These are phyloP conservation scores for Cymbopogon flexuosus DNA, from an alignment of 202 grass and related monocot species.

Conservation along the genomic window DNA sequence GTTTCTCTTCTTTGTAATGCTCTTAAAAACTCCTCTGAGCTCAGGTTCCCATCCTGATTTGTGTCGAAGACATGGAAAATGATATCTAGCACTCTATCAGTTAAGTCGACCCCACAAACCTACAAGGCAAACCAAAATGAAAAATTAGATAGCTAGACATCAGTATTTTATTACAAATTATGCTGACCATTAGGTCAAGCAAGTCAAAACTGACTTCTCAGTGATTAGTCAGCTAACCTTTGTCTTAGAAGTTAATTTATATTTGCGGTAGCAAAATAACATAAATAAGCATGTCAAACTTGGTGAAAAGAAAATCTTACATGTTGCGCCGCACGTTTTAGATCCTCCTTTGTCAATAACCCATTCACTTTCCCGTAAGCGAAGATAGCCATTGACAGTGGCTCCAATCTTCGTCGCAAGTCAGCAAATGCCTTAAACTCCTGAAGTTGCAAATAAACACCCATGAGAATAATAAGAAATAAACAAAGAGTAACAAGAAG, in stretches of 20 bases:
- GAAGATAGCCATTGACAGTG: conserved; percentile 66
- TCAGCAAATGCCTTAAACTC: conserved; percentile 90
- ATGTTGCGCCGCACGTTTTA: conserved; percentile 65
- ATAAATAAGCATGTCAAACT: background rate
- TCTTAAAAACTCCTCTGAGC: conserved; percentile 71
- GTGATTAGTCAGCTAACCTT: background rate
- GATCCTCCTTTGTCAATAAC: conserved; percentile 74
- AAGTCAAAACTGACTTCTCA: background rate
- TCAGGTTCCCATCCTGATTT: conserved; percentile 65
- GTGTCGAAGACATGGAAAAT: conserved; percentile 82
- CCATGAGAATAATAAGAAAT: conserved; percentile 14
- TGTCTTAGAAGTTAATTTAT: background rate
- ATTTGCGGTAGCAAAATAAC: background rate
- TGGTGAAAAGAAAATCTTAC: conserved; percentile 37
- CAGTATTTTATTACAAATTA: background rate
- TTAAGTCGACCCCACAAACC: conserved; percentile 70
- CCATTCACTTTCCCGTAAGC: conserved; percentile 75
- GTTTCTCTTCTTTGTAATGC: conserved; percentile 66
- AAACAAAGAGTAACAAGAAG: background rate
- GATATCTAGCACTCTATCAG: conserved; percentile 69
- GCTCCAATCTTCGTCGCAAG: conserved; percentile 66
- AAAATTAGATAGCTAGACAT: background rate
- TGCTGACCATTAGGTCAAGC: background rate
- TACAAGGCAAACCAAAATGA: conserved; percentile 19
- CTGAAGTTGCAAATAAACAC: conserved; percentile 32